A percentile compares a stretch with the other conserved stretches of the same genome.
phyloP scores from a whole-genome alignment of 352 stramenopile genomes.

The Globisporangium paddicum region DNA sequence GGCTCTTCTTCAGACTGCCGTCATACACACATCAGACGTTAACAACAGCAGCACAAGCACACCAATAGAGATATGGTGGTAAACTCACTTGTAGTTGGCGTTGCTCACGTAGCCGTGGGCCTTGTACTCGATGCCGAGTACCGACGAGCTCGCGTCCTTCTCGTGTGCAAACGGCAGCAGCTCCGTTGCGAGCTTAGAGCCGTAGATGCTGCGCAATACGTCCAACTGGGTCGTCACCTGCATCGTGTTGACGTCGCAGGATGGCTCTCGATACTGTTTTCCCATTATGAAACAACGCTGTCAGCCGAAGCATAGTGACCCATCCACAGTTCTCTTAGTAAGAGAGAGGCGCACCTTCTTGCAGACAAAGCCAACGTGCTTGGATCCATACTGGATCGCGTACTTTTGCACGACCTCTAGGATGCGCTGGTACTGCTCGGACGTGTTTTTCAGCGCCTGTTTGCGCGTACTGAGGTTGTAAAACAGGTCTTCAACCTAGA shows the following conservation, averaged over 20 bases:
- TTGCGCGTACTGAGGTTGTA: slow-evolving; percentile 96
- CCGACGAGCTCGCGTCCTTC: slow-evolving; percentile 16
- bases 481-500: slow-evolving; percentile 96
- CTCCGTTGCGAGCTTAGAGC: slow-evolving; percentile 62
- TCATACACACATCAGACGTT: background rate
- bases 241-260: slow-evolving; percentile 75
- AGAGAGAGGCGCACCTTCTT: slow-evolving; percentile 68
- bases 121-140: slow-evolving; percentile 31
- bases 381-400: slow-evolving; percentile 90
- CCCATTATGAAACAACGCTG: background rate
- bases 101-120: slow-evolving; percentile 74
- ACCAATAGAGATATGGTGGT: background rate
- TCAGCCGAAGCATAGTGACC: no score
- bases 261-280: slow-evolving; percentile 62
- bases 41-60: slow-evolving; percentile 3
- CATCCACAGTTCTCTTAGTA: no score
- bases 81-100: slow-evolving; percentile 80
- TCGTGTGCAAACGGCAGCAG: slow-evolving; percentile 44
- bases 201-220: slow-evolving; percentile 71
- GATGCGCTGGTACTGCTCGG: slow-evolving; percentile 93
- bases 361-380: slow-evolving; percentile 93
- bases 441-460: slow-evolving; percentile 89
- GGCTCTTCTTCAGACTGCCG: slow-evolving; percentile 71
- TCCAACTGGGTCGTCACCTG: slow-evolving; percentile 60
- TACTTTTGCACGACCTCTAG: slow-evolving; percentile 97